Percentiles rank a stretch among this genome's conserved stretches.
Conservation (phyloP, 495 filamentous ascomycete species). For the Pseudomonodictys pantanalensis region DNA sequence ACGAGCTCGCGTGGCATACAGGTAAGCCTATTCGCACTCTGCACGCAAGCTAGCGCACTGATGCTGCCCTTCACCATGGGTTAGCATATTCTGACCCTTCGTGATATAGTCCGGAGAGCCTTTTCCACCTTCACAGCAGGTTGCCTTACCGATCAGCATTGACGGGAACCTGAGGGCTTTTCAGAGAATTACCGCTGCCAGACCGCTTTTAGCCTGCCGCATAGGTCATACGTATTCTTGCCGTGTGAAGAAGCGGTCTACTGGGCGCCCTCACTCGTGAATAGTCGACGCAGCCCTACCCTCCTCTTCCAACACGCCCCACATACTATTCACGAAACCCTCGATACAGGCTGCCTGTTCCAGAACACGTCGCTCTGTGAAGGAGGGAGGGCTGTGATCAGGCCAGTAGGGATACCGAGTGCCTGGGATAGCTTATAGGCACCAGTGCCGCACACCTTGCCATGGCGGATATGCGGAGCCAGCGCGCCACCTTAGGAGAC, state of each 20-base stretch:
- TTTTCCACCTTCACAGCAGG: not conserved
- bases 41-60: not conserved
- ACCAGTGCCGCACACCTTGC: too few relatives aligned
- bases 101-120: conserved; percentile 14
- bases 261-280: conserved; percentile 3
- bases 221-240: conserved; percentile 3
- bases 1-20: conserved; percentile 15
- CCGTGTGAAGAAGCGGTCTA: conserved; percentile 4
- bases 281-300: conserved; percentile 7
- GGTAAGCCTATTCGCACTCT: not conserved
- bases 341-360: too few relatives aligned
- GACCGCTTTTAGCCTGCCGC: conserved; percentile 2
- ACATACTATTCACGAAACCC: not conserved
- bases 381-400: too few relatives aligned
- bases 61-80: conserved; percentile 4
- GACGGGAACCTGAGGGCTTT: too few relatives aligned
- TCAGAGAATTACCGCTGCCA: too few relatives aligned
- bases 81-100: too few relatives aligned
- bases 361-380: too few relatives aligned
- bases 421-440: too few relatives aligned
- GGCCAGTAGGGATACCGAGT: too few relatives aligned
- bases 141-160: not conserved
- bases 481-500: too few relatives aligned
- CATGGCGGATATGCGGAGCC: too few relatives aligned
- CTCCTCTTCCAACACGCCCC: not conserved